Conservation (phyloP, 2,329 filamentous ascomycete genomes). For the Thielaviopsis ethacetica region DNA sequence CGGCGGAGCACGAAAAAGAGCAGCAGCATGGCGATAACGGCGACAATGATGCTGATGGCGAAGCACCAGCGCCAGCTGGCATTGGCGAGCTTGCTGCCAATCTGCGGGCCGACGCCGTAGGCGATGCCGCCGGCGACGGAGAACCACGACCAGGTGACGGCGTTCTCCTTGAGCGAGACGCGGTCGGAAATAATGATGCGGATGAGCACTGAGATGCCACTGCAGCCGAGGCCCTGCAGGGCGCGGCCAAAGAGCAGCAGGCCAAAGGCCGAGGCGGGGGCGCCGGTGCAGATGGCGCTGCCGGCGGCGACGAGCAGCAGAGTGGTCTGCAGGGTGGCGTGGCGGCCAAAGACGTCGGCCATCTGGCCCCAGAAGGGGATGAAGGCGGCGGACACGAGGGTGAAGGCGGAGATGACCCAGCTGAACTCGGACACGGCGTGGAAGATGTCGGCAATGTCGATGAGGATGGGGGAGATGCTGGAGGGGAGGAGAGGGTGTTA, state of each 20-base stretch:
- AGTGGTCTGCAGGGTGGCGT: conserved; percentile 38
- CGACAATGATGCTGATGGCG: conserved; percentile 43
- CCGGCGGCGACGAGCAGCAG: conserved; percentile 42
- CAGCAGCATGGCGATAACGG: conserved; percentile 31
- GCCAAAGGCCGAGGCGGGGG: conserved; percentile 35
- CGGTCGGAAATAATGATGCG: conserved; percentile 49
- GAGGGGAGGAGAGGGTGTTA: too few species aligned
- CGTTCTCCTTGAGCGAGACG: conserved; percentile 43
- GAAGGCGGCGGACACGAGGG: conserved; percentile 49
- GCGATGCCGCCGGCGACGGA: conserved; percentile 41
- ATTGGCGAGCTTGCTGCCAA: conserved; percentile 37
- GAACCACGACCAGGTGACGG: conserved; percentile 46
- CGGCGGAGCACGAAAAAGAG: conserved; percentile 40
- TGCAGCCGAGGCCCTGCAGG: conserved; percentile 44
- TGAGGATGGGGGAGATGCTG: conserved; percentile 34
- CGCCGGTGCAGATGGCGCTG: conserved; percentile 42
- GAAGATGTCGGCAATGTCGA: conserved; percentile 42
- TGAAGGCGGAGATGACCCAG: conserved; percentile 56
- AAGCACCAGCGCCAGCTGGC: conserved; percentile 52
- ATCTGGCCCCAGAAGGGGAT: conserved; percentile 50
- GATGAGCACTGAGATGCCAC: conserved; percentile 43
- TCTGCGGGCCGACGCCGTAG: conserved; percentile 43
- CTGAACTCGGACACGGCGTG: conserved; percentile 32
- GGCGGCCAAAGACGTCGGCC: conserved; percentile 48
- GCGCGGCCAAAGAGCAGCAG: conserved; percentile 47